phyloP scores from a whole-genome alignment of 2,329 filamentous ascomycete species.

The Rutstroemia sp. region DNA sequence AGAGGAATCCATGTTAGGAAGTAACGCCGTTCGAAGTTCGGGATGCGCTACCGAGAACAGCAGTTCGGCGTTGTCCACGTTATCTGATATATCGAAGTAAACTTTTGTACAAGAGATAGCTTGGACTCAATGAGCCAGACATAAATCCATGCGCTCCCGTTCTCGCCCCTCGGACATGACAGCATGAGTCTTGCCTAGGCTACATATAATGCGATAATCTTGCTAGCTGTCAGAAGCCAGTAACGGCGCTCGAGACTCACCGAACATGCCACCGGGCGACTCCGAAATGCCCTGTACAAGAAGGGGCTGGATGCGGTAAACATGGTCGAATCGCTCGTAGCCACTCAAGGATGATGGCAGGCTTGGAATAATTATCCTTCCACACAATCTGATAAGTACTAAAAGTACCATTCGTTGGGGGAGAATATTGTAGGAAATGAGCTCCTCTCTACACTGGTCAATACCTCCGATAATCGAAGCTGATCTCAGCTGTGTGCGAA shows the following conservation, averaged over 20 bases:
- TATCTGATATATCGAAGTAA: slow-evolving; percentile 2
- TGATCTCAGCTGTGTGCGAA: neutral
- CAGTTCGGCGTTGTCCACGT: neutral
- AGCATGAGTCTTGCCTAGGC: neutral
- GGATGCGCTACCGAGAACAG: slow-evolving; percentile 3
- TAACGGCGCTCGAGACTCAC: neutral
- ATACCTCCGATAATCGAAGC: neutral
- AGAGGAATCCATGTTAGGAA: slow-evolving; percentile 1
- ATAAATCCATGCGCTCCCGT: neutral
- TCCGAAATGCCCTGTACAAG: neutral
- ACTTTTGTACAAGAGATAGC: neutral
- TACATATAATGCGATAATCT: neutral
- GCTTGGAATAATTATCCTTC: neutral
- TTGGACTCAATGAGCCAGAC: neutral
- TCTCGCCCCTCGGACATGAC: neutral
- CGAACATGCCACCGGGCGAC: neutral
- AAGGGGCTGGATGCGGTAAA: neutral
- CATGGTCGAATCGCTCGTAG: neutral
- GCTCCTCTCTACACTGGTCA: neutral
- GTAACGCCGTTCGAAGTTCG: slow-evolving; percentile 1
- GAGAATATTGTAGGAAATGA: neutral
- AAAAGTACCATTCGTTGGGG: neutral
- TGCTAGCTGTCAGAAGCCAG: neutral
- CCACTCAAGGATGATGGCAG: neutral
- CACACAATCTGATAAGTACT: neutral